Evolutionary conservation across 768 basidiomycete species (phyloP).

Genomic region (Boletus reticulatus): DNA sequence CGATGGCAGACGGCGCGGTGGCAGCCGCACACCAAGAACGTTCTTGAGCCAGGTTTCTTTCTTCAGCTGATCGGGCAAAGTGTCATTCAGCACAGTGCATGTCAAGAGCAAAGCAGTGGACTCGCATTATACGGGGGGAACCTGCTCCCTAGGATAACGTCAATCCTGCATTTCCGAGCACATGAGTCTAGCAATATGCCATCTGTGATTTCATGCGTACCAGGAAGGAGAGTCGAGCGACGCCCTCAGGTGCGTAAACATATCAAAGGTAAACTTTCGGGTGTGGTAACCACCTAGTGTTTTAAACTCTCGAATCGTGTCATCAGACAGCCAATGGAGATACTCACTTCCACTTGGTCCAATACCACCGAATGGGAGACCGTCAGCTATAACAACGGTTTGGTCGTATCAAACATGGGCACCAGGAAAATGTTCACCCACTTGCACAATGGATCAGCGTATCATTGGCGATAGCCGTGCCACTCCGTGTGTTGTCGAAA

Average conservation of each 20-base stretch:
- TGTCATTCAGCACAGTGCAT: not conserved
- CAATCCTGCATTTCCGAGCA: conserved; percentile 14
- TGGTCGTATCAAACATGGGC: not conserved
- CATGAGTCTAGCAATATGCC: not conserved
- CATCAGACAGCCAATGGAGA: not conserved
- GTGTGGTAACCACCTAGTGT: conserved; percentile 62
- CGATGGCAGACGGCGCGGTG: conserved; percentile 17
- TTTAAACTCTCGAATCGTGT: not conserved
- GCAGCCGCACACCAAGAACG: conserved; percentile 14
- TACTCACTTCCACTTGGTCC: conserved; percentile 70
- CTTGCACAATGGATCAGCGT: conserved; percentile 57
- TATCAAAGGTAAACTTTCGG: conserved; percentile 72
- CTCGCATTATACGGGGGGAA: conserved; percentile 31
- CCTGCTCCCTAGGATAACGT: conserved; percentile 25
- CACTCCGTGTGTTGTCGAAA: conserved; percentile 67
- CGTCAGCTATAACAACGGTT: conserved; percentile 40
- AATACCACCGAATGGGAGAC: conserved; percentile 72
- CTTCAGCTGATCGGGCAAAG: conserved; percentile 13
- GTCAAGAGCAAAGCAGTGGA: not conserved
- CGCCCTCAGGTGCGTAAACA: conserved; percentile 72
- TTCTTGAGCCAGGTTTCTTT: conserved; percentile 25
- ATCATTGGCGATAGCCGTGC: conserved; percentile 70
- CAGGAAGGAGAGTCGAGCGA: conserved; percentile 45
- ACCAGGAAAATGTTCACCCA: conserved; percentile 25
- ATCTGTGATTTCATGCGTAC: conserved; percentile 7